Evolutionary conservation across 176 grass and related monocot genomes (phyloP).

Genomic region (Neostapfia colusana): DNA sequence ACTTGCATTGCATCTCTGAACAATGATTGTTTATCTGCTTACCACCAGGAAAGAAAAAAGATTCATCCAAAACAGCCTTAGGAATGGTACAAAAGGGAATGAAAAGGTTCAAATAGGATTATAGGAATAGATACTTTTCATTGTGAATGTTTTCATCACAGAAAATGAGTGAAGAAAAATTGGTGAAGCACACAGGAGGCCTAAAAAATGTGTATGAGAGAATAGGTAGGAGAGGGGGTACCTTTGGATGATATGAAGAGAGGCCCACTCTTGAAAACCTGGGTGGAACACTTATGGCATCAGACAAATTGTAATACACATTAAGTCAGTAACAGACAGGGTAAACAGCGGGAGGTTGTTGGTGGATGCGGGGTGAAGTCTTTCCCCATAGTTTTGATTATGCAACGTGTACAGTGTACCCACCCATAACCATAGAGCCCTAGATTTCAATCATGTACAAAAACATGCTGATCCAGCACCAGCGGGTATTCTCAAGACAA

Average conservation of each 20-base stretch:
- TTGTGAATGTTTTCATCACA: slow-evolving; percentile 16
- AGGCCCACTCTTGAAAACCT: slow-evolving; percentile 99
- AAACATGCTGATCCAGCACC: slow-evolving; percentile 7
- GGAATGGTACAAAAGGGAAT: not conserved
- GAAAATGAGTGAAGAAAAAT: slow-evolving; percentile 13
- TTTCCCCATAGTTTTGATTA: not conserved
- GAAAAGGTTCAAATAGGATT: not conserved
- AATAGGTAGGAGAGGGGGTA: slow-evolving; percentile 4
- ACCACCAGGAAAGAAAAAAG: not conserved
- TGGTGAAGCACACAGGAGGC: not conserved
- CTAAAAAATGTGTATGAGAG: not conserved
- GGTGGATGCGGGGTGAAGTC: too few relatives aligned
- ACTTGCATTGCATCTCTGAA: not conserved
- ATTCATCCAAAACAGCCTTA: not conserved
- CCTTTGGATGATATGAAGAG: slow-evolving; percentile 99
- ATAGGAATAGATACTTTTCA: not conserved
- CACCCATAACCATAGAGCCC: not conserved
- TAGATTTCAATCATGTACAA: slow-evolving; percentile 10
- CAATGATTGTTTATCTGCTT: not conserved
- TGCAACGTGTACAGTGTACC: slow-evolving; percentile 5
- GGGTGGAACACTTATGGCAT: slow-evolving; percentile 31
- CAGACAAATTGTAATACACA: slow-evolving; percentile 28
- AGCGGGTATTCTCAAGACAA: slow-evolving; percentile 1
- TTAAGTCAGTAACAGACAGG: not conserved
- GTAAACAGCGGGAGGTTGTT: not conserved